Evolutionary conservation across 768 basidiomycete genomes (phyloP).

Genomic region (Clitopilus hobsonii): DNA sequence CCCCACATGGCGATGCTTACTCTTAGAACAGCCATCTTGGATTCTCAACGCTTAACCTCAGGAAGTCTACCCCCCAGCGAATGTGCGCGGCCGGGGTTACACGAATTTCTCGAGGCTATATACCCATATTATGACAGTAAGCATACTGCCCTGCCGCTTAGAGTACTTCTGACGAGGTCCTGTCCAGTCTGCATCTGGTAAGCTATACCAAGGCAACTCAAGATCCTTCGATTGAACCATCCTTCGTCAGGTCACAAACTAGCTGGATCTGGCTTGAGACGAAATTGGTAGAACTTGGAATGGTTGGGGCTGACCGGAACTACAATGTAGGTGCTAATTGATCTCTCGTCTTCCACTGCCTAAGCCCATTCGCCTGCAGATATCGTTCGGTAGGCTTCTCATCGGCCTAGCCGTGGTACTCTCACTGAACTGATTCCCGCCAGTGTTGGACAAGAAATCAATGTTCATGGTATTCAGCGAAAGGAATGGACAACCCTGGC

Average conservation of each 20-base stretch:
- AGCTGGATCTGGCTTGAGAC: constrained; percentile 89
- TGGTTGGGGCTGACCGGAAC: constrained; percentile 65
- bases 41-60: constrained; percentile 81
- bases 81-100: constrained; percentile 79
- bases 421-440: constrained; percentile 5
- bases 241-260: constrained; percentile 63
- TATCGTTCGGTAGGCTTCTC: constrained; percentile 52
- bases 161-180: not conserved
- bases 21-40: constrained; percentile 58
- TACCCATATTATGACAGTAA: constrained; percentile 80
- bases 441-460: constrained; percentile 78
- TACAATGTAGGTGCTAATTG: constrained; percentile 52
- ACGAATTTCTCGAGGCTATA: constrained; percentile 76
- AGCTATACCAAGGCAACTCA: not conserved
- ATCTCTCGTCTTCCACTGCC: not conserved
- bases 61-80: constrained; percentile 75
- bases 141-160: constrained; percentile 10
- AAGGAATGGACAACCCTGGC: constrained; percentile 67
- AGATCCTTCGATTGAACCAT: not conserved
- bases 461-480: constrained; percentile 88
- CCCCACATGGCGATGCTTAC: constrained; percentile 5
- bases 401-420: not conserved
- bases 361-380: constrained; percentile 27
- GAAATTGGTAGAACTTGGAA: constrained; percentile 81
- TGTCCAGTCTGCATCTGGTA: constrained; percentile 72